Evolutionary conservation across 805 yeast genomes (phyloP), one percentile per base, ranked within the genome.

Genomic region (Kuraishia hungarica): DNA sequence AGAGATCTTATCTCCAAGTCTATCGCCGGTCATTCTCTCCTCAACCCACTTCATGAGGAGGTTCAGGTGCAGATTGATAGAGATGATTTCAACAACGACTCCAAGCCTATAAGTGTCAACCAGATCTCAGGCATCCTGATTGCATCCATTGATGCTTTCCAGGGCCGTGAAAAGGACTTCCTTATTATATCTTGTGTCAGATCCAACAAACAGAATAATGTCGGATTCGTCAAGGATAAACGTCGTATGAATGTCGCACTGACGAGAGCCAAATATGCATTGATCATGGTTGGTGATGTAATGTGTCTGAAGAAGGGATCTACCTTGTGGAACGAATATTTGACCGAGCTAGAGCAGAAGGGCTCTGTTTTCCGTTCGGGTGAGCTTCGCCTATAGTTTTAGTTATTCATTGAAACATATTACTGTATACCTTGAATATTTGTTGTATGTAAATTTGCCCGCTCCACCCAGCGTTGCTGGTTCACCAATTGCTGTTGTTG

Each of bases 161-260:
- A 81, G 63, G 85, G 85, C 29, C 71, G 84, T 56, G 84, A 80
- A 60, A 80, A 79, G 62, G 78, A 79, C 57, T 78, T 74, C 62
- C 68, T 80, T 51, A 72, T 80, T 43, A 67, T 79, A 62, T 77
- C 82, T 5, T 78, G 83, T 63, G 83, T 79, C 24, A 67, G 84
- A 59, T 87, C 96, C 24, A 90, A 90, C 65, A 84, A 82, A 26
- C 77, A 76, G 54, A 85, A 83, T 58, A 79, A 81, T 11, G 87
- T 91, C 61, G 97, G 97, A 6, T 90, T 91, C 70, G 76, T 90
- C 66, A 80, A 84, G 59, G 97, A 90, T 63, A 89, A 91, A 23
- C 77, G 96, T 65, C 86, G 97, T 72, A 68, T 90, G 65, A 90
- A 90, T 67, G 97, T 91, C 56, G 97, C 96, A 3, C 74, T 90